Evolutionary conservation across 306 rosid genomes (phyloP).

Genomic region (Cucumis sativus): Cucumber_9930_V3 NC_026656.2:3587501-3588000

Average conservation of each 20-base stretch:
- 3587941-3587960: too few relatives aligned
- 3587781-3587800: constrained; percentile 9
- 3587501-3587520: too few relatives aligned
- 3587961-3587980: too few relatives aligned
- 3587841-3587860: not conserved
- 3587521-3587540: too few relatives aligned
- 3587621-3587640: not conserved
- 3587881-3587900: not conserved
- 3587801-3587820: not conserved
- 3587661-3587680: not conserved
- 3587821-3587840: not conserved
- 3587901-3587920: not conserved
- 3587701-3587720: not conserved
- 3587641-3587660: not conserved
- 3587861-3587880: not conserved
- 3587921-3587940: too few relatives aligned
- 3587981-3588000: too few relatives aligned
- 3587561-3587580: too few relatives aligned
- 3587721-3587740: not conserved
- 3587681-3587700: not conserved
- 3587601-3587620: too few relatives aligned
- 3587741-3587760: not conserved
- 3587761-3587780: not conserved
- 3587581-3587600: too few relatives aligned
- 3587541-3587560: too few relatives aligned